Percentiles rank a stretch among this genome's conserved stretches.
phyloP scores from a whole-genome alignment of 805 yeast species.

The Hanseniaspora meyeri region DNA sequence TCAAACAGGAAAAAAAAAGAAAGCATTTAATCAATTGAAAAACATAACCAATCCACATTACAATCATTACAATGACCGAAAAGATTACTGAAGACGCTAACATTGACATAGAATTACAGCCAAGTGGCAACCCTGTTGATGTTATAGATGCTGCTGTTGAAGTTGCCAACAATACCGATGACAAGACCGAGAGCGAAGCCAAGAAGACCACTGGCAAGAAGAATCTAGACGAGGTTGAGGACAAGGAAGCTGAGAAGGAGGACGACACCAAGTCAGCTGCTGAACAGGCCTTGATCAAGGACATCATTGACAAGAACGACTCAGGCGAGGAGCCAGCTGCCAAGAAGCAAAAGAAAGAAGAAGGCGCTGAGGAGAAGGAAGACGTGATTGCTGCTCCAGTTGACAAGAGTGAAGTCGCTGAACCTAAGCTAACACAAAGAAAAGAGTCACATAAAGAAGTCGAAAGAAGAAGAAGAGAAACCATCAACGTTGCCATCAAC shows the following conservation, averaged over 20 bases:
- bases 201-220: not conserved
- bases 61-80: not conserved
- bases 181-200: not conserved
- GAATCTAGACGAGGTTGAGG: not conserved
- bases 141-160: slow-evolving; percentile 15
- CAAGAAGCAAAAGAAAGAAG: not conserved
- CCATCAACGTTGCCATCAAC: slow-evolving; percentile 75
- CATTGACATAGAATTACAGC: slow-evolving; percentile 17
- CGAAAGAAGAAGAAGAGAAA: slow-evolving; percentile 82
- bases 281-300: slow-evolving; percentile 1
- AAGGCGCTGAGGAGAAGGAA: slow-evolving; percentile 6
- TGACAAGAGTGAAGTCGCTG: slow-evolving; percentile 21
- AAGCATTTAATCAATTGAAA: no score
- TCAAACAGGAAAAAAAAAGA: not conserved
- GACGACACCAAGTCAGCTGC: not conserved
- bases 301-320: slow-evolving; percentile 7
- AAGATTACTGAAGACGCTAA: slow-evolving; percentile 18
- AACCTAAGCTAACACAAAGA: slow-evolving; percentile 34
- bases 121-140: slow-evolving; percentile 14
- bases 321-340: not conserved
- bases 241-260: slow-evolving; percentile 6
- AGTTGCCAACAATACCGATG: not conserved
- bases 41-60: no score
- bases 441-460: slow-evolving; percentile 91
- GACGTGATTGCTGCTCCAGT: not conserved